Base-by-base conservation (phyloP, 495 filamentous ascomycete genomes). In the Halenospora varia region DNA sequence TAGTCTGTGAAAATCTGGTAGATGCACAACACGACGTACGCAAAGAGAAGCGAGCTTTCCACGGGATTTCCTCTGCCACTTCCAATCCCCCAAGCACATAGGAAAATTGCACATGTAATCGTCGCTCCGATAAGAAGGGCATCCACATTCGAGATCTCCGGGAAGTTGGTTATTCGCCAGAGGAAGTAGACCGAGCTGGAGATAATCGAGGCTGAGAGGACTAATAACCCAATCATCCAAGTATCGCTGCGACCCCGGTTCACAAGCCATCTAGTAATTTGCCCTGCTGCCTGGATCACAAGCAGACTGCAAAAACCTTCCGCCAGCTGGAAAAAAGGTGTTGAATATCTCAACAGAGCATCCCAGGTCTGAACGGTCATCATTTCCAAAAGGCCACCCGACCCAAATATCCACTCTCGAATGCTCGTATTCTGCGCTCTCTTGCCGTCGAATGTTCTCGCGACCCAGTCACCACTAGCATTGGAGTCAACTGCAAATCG, bases 1-100 rank as follows among this genome's bases (percentile, higher is more conserved):
- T 97, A 98, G 68, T 98, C 94, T 44, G 94, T 98, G 73, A 98
- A 98, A 66, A 97, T 97, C 71, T 98, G 94, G 71, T 98, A 98
- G 68, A 97, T 88, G 77, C 92, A 97, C 59, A 98, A 85, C 11
- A 96, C 92, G 53, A 96, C 83, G 71, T 98, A 98, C 66, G 94
- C 93, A 68, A 98, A 97, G 29, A 98, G 82, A 19, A 98, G 79
- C 15, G 92, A 96, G 64, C 89, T 95, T 72, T 98, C 94, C 39
- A 98, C 90, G 2, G 92, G 89, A 66, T 97, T 98, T 49, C 94
- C 94, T 63, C 92, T 87, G 9, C 94, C 94, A 62, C 88, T 94
- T 58, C 88, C 89, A 65, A 97, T 98, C 39, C 94, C 94, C 84
- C 89, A 97, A 11, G 89, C 88, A 66, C 91, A 91, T 25, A 98